Percentiles rank a stretch among this genome's conserved stretches.
Conservation (phyloP, 2,329 filamentous ascomycete species). For the Fusarium sp. region DNA sequence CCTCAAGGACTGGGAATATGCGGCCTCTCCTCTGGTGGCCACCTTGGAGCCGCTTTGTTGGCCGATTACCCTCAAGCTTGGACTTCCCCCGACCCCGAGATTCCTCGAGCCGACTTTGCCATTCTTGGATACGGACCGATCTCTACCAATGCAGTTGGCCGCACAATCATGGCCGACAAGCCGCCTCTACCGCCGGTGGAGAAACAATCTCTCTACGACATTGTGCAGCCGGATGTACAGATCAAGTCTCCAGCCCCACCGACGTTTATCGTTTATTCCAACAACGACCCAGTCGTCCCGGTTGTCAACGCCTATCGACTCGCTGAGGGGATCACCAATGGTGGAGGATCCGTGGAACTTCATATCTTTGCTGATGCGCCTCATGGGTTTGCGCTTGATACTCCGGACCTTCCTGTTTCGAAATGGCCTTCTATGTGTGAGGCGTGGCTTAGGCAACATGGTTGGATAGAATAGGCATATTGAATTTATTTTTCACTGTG, state of each 20-base stretch:
- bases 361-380: constrained; percentile 38
- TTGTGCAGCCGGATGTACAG: constrained; percentile 34
- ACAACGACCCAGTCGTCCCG: constrained; percentile 37
- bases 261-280: constrained; percentile 35
- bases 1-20: constrained; percentile 29
- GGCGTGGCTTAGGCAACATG: constrained; percentile 28
- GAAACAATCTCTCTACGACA: constrained; percentile 35
- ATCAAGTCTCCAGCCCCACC: constrained; percentile 23
- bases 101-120: constrained; percentile 23
- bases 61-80: constrained; percentile 33
- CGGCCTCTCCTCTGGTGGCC: constrained; percentile 37
- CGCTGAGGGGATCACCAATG: constrained; percentile 21
- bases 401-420: constrained; percentile 24
- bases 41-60: constrained; percentile 34
- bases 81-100: constrained; percentile 22
- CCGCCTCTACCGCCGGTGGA: constrained; percentile 30
- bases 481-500: neutral
- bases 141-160: constrained; percentile 33
- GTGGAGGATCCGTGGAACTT: constrained; percentile 27
- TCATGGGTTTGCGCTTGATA: constrained; percentile 36
- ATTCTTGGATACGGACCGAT: constrained; percentile 37
- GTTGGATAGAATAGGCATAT: constrained; percentile 6
- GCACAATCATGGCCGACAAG: constrained; percentile 34
- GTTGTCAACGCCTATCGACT: constrained; percentile 36
- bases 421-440: constrained; percentile 37